Evolutionary conservation across 2,329 filamentous ascomycete genomes (phyloP).

Genomic region (Colletotrichum australisinense): DNA sequence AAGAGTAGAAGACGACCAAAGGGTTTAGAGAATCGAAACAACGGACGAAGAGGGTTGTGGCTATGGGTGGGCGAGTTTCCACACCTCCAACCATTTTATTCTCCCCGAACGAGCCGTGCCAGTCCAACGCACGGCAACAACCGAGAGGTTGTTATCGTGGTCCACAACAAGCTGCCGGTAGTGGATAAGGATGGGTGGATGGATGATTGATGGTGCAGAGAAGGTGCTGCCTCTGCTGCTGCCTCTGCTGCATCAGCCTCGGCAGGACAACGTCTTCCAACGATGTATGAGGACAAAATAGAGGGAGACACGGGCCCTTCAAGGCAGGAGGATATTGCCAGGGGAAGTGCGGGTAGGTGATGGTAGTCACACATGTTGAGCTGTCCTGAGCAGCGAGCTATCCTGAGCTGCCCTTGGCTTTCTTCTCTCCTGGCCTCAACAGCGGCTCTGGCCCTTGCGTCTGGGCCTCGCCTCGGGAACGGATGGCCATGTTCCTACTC

Average conservation of each 20-base stretch:
- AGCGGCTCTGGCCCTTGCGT: conserved; percentile 7
- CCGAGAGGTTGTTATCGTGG: not conserved
- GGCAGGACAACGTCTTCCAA: not conserved
- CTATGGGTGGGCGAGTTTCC: not conserved
- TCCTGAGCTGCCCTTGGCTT: not conserved
- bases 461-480: conserved; percentile 13
- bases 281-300: not conserved
- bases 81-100: conserved; percentile 8
- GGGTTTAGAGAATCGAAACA: conserved; percentile 3
- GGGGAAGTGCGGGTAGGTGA: not conserved
- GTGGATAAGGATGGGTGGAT: not conserved
- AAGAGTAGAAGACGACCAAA: not conserved
- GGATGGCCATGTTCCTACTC: conserved; percentile 16
- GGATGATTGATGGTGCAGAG: not conserved
- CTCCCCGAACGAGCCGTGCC: conserved; percentile 27
- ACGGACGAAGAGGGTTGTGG: conserved; percentile 9
- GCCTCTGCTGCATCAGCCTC: not conserved
- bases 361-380: not conserved
- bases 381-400: not conserved
- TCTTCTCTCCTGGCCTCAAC: not conserved
- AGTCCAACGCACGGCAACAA: not conserved
- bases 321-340: not conserved
- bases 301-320: not conserved
- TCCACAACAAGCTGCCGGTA: not conserved
- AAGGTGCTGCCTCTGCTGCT: not conserved